These are phyloP conservation scores for Zalaria sp. DNA, from an alignment of 2,329 filamentous ascomycete species.

Conservation along the genomic window DNA sequence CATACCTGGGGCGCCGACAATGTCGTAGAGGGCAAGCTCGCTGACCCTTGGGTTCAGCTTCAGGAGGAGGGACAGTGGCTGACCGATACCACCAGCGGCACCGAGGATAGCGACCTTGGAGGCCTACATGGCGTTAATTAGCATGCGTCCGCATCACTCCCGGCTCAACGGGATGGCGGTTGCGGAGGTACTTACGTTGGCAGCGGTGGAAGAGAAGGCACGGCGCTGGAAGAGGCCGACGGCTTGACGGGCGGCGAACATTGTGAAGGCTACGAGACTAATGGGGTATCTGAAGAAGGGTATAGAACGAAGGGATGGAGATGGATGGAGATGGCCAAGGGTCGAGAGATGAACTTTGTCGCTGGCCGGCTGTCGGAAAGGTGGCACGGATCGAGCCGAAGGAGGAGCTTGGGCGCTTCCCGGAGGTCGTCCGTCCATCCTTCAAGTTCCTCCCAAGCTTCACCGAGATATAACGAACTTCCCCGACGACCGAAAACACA, in stretches of 20 bases:
- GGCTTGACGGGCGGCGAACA: conserved; percentile 53
- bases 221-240: conserved; percentile 36
- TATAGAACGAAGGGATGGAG: conserved; percentile 56
- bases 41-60: conserved; percentile 96
- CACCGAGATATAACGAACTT: too few species aligned
- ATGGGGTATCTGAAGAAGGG: conserved; percentile 17
- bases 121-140: conserved; percentile 43
- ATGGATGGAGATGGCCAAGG: conserved; percentile 69
- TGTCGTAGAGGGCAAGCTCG: conserved; percentile 95
- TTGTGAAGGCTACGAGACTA: conserved; percentile 22
- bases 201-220: conserved; percentile 37
- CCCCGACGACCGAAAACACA: too few species aligned
- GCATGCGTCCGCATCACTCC: background rate
- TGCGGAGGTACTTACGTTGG: conserved; percentile 28
- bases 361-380: background rate
- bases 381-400: background rate
- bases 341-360: background rate
- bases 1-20: conserved; percentile 83
- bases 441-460: background rate
- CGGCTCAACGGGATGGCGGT: background rate
- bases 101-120: conserved; percentile 97
- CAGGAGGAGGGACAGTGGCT: conserved; percentile 91
- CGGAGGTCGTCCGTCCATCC: background rate
- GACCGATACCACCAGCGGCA: conserved; percentile 94
- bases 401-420: background rate